These are phyloP conservation scores for Rhinocladiella mackenziei DNA, from an alignment of 2,329 filamentous ascomycete species.

Conservation along the genomic window DNA sequence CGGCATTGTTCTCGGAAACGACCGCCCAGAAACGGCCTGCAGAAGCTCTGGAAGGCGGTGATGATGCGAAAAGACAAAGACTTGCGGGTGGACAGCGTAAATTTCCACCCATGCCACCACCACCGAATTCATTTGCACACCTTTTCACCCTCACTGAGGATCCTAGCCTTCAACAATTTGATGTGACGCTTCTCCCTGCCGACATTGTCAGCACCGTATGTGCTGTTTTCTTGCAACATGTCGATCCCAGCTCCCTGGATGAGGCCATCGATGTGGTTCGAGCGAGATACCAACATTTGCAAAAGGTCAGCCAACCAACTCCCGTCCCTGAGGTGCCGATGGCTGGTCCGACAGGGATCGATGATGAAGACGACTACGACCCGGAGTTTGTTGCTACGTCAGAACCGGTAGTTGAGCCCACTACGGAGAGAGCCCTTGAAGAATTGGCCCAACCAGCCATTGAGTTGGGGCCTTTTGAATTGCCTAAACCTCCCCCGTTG, in stretches of 20 bases:
- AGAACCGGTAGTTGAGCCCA: constrained; percentile 68
- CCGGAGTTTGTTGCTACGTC: constrained; percentile 76
- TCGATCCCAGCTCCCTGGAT: constrained; percentile 65
- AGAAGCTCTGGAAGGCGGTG: constrained; percentile 67
- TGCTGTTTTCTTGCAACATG: constrained; percentile 68
- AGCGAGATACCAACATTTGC: constrained; percentile 31
- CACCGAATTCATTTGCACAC: constrained; percentile 73
- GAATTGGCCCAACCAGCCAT: constrained; percentile 49
- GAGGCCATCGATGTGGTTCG: constrained; percentile 63
- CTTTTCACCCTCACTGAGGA: constrained; percentile 82
- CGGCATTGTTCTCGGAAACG: constrained; percentile 74
- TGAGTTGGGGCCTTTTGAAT: constrained; percentile 69
- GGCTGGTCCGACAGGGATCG: constrained; percentile 56
- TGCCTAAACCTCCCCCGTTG: constrained; percentile 72
- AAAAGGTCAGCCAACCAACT: constrained; percentile 32
- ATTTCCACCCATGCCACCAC: constrained; percentile 68
- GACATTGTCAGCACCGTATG: constrained; percentile 75
- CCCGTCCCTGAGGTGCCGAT: constrained; percentile 31
- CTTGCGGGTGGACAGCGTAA: constrained; percentile 54
- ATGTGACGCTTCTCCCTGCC: constrained; percentile 73
- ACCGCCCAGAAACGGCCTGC: constrained; percentile 67
- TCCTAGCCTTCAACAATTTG: constrained; percentile 69
- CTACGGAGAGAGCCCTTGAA: constrained; percentile 49
- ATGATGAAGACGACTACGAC: constrained; percentile 90
- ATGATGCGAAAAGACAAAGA: constrained; percentile 76